phyloP scores from a whole-genome alignment of 352 stramenopile species.

The Pythium periplocum region DNA sequence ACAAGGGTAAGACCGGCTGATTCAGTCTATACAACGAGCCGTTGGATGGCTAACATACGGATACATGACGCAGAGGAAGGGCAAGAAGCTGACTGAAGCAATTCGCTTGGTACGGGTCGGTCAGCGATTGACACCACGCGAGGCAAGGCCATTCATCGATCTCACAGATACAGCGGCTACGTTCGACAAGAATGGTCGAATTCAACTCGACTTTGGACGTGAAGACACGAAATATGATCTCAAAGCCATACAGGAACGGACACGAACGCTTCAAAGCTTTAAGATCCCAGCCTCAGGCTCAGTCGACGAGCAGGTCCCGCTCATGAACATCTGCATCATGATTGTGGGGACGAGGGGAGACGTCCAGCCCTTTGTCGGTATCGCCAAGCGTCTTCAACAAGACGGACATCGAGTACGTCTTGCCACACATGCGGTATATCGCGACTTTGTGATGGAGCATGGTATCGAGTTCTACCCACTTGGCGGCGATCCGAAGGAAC shows the following conservation, averaged over 20 bases:
- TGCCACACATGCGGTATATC: slow-evolving; percentile 86
- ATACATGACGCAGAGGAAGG: too few relatives aligned
- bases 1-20: too few relatives aligned
- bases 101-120: too few relatives aligned
- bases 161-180: slow-evolving; percentile 22
- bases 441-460: slow-evolving; percentile 79
- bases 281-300: too few relatives aligned
- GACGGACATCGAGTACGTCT: slow-evolving; percentile 89
- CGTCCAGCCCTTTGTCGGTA: slow-evolving; percentile 84
- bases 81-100: too few relatives aligned
- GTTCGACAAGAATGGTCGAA: slow-evolving; percentile 42
- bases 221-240: slow-evolving; percentile 36
- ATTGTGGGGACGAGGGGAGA: slow-evolving; percentile 86
- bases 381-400: slow-evolving; percentile 76
- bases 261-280: neutral
- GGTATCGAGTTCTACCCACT: slow-evolving; percentile 79
- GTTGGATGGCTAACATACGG: too few relatives aligned
- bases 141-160: too few relatives aligned
- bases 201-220: slow-evolving; percentile 41
- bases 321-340: slow-evolving; percentile 86
- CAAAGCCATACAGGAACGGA: slow-evolving; percentile 23
- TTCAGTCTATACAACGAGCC: too few relatives aligned
- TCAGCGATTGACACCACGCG: too few relatives aligned
- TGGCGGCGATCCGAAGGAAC: slow-evolving; percentile 65
- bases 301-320: slow-evolving; percentile 20